A percentile compares a stretch with the other conserved stretches of the same genome.
Evolutionary conservation across 306 rosid species (phyloP).

Genomic region (Glycine tomentella): DNA sequence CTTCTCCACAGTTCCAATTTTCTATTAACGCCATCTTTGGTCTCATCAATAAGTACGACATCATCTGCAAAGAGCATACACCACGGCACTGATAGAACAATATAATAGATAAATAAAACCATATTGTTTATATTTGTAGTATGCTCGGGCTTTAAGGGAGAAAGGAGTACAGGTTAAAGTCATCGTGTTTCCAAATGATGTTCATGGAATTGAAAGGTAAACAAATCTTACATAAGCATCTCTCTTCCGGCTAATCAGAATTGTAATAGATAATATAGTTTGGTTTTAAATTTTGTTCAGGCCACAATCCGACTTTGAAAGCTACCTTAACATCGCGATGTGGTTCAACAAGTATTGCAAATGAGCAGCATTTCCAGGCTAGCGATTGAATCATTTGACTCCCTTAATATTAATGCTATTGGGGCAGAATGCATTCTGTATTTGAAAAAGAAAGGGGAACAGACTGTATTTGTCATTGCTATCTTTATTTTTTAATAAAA

Average conservation of each 20-base stretch:
- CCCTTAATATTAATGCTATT: constrained; percentile 9
- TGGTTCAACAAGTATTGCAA: constrained; percentile 86
- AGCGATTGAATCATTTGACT: constrained; percentile 19
- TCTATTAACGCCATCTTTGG: too few relatives aligned
- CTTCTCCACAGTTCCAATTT: too few relatives aligned
- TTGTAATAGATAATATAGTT: constrained; percentile 21
- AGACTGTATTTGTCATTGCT: not conserved
- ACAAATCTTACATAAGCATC: constrained; percentile 24
- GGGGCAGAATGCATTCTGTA: not conserved
- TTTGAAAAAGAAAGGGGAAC: not conserved
- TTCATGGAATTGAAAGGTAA: constrained; percentile 82
- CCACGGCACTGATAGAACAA: too few relatives aligned
- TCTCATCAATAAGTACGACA: too few relatives aligned
- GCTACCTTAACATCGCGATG: constrained; percentile 82
- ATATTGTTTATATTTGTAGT: constrained; percentile 61
- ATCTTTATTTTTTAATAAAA: not conserved
- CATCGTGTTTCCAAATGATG: constrained; percentile 80
- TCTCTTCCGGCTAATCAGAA: constrained; percentile 6
- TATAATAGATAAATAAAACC: constrained; percentile 14
- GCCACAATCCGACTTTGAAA: constrained; percentile 93
- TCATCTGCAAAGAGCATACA: too few relatives aligned
- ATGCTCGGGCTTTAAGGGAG: constrained; percentile 82
- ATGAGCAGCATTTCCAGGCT: constrained; percentile 48
- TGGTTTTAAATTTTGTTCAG: constrained; percentile 54
- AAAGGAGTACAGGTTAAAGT: constrained; percentile 77